Percentiles rank a stretch among this genome's conserved stretches.
Conservation (phyloP, 2,329 filamentous ascomycete genomes). For the Trichoderma sp. region DNA sequence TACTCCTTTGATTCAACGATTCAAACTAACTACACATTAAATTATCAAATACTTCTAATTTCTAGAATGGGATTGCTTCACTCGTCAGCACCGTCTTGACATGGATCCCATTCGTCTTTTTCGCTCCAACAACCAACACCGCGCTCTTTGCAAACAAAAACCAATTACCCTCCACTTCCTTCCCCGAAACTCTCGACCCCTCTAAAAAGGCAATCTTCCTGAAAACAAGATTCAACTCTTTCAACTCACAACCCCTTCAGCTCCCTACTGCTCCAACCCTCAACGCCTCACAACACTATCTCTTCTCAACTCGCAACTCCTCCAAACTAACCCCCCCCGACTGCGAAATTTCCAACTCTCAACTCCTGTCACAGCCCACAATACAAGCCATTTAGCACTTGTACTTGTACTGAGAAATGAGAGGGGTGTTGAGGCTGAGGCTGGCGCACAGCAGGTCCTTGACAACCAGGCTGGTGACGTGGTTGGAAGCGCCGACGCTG, state of each 20-base stretch:
- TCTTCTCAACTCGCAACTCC: neutral
- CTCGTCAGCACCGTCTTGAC: slow-evolving; percentile 18
- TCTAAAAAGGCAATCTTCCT: neutral
- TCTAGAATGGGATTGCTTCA: slow-evolving; percentile 22
- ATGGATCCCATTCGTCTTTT: slow-evolving; percentile 14
- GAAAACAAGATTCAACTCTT: neutral
- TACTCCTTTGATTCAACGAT: slow-evolving; percentile 4
- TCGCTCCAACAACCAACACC: slow-evolving; percentile 9
- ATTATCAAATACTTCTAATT: slow-evolving; percentile 9
- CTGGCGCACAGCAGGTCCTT: slow-evolving; percentile 41
- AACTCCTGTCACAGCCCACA: too few relatives aligned
- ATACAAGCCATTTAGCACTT: slow-evolving; percentile 34
- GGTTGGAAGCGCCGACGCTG: slow-evolving; percentile 34
- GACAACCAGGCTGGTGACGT: slow-evolving; percentile 36
- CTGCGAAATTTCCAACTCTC: too few relatives aligned
- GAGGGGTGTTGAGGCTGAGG: slow-evolving; percentile 37
- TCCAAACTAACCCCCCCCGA: neutral
- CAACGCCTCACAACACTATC: neutral
- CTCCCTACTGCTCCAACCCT: too few relatives aligned
- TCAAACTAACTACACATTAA: slow-evolving; percentile 20
- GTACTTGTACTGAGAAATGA: slow-evolving; percentile 41
- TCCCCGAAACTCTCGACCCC: neutral
- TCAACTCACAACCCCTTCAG: neutral
- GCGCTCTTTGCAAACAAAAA: slow-evolving; percentile 18
- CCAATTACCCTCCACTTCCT: neutral